Evolutionary conservation across 2,329 filamentous ascomycete species (phyloP), one percentile per base, ranked within the genome.

Genomic region (Allantophomopsis lycopodina): DNA sequence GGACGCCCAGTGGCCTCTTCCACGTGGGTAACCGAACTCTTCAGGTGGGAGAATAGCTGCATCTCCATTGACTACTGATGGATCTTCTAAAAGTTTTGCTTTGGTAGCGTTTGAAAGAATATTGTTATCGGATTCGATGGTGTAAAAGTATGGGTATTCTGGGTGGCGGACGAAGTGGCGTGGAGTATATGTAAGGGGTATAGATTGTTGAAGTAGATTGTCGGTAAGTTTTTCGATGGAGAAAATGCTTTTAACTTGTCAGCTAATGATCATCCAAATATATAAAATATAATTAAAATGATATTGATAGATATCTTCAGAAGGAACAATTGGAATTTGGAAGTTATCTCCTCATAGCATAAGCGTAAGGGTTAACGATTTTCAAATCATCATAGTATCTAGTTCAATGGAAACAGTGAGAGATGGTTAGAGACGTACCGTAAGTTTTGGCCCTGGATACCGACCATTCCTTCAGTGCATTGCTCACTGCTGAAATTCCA

Each of bases 401-500:
- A 39, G 17, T 39, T 28, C 4, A 31, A 14, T 7, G 21, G 20
- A n/a, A 20, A 7, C 20, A 18, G 45, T 43, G 34, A 40, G 38
- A 44, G 40, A 12, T 41, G 63, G 62, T 59, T 15, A 5, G 36
- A 37, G 45, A 65, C 73, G 45, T 77, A 94, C 87, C 86, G 74
- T 48, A 94, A 61, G 56, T 86, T 91, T 58, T 89, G 83, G 36
- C 79, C 85, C 61, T 93, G 84, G 44, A 95, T 89, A 44, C 87
- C 88, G 40, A 95, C 89, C 69, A 95, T 89, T 41, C 88, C 88
- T 61, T 95, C 84, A 34, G 83, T 78, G 52, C 88, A 94, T 58
- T 94, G 84, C 56, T 94, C 86, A 55, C 88, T 94, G 58, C 84
- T 89, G 56, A 98, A 96, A 52, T 91, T 94, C 81, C 88, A 94